A percentile compares a stretch with the other conserved stretches of the same genome.
Conservation (phyloP, 805 yeast genomes). For the Suhomyces prunicola region DNA sequence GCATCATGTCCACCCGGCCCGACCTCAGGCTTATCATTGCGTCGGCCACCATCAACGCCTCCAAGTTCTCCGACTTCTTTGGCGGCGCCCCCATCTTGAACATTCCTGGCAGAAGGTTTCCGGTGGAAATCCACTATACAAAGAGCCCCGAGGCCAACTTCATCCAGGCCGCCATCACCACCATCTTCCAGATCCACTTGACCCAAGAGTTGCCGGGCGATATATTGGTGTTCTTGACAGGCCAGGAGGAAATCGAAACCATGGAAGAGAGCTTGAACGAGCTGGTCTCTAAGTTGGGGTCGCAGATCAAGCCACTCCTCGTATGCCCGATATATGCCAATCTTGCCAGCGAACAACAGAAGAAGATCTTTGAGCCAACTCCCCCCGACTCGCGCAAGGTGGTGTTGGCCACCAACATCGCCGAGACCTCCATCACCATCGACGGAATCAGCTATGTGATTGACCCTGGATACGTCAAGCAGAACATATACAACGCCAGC, state of each 20-base stretch:
- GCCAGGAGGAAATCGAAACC: conserved; percentile 93
- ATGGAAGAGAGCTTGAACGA: conserved; percentile 69
- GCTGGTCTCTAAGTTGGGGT: conserved; percentile 61
- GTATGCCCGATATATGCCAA: conserved; percentile 90
- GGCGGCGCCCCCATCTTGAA: conserved; percentile 79
- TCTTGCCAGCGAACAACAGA: conserved; percentile 80
- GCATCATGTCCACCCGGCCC: conserved; percentile 56
- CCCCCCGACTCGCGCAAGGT: conserved; percentile 79
- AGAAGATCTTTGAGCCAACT: conserved; percentile 80
- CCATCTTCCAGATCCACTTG: conserved; percentile 82
- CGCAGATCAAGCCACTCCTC: conserved; percentile 56
- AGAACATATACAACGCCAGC: conserved; percentile 38
- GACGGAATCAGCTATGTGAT: conserved; percentile 43
- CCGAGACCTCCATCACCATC: conserved; percentile 46
- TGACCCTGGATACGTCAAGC: conserved; percentile 46
- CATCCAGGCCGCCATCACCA: conserved; percentile 81
- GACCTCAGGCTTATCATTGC: conserved; percentile 78
- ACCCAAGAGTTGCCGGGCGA: conserved; percentile 72
- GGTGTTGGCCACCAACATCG: conserved; percentile 92
- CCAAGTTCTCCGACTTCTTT: conserved; percentile 79
- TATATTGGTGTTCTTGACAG: conserved; percentile 85
- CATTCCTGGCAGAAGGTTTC: conserved; percentile 91
- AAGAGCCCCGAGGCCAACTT: conserved; percentile 88
- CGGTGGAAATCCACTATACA: conserved; percentile 83
- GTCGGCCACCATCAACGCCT: conserved; percentile 93